A percentile compares a stretch with the other conserved stretches of the same genome.
phyloP scores from a whole-genome alignment of 495 filamentous ascomycete species.

The Penicillium alfredii region DNA sequence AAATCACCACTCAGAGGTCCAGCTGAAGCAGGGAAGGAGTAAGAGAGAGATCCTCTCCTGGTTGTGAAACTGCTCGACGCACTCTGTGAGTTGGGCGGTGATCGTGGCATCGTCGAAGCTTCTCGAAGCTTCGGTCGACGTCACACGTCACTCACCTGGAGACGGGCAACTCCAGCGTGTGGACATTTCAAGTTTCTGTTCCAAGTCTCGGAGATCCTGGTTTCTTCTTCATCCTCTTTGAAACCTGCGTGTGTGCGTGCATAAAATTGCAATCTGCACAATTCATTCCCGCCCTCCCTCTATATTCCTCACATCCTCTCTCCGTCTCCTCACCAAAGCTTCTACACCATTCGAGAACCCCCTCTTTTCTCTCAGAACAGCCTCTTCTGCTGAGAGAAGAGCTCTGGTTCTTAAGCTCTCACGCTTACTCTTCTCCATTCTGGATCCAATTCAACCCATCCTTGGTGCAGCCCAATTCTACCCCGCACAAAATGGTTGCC shows the following conservation, averaged over 20 bases:
- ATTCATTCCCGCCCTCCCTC: neutral
- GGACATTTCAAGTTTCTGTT: neutral
- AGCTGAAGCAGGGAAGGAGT: too few species aligned
- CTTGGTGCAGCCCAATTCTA: constrained; percentile 14
- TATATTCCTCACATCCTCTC: neutral
- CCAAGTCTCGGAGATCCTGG: too few species aligned
- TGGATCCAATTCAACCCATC: constrained; percentile 6
- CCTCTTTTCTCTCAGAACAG: constrained; percentile 5
- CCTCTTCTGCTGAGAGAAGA: constrained; percentile 7
- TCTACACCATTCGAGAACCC: constrained; percentile 39
- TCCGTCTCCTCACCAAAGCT: constrained; percentile 10
- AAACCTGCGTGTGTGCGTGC: too few species aligned
- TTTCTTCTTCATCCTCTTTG: constrained; percentile 8
- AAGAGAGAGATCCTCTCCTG: too few species aligned
- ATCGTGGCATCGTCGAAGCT: too few species aligned
- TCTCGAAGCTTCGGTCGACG: constrained; percentile 37
- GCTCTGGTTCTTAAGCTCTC: constrained; percentile 10
- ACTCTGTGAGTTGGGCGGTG: too few species aligned
- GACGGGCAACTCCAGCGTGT: constrained; percentile 7
- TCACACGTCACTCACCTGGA: constrained; percentile 30
- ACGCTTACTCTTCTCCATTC: constrained; percentile 3
- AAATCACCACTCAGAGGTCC: too few species aligned
- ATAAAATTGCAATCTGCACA: too few species aligned
- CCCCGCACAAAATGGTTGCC: constrained; percentile 61
- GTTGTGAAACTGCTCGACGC: too few species aligned